A percentile compares a stretch with the other conserved stretches of the same genome.
Evolutionary conservation across 1,284 basidiomycete species (phyloP).

Genomic region (Sporisorium iseilematis-ciliati): DNA sequence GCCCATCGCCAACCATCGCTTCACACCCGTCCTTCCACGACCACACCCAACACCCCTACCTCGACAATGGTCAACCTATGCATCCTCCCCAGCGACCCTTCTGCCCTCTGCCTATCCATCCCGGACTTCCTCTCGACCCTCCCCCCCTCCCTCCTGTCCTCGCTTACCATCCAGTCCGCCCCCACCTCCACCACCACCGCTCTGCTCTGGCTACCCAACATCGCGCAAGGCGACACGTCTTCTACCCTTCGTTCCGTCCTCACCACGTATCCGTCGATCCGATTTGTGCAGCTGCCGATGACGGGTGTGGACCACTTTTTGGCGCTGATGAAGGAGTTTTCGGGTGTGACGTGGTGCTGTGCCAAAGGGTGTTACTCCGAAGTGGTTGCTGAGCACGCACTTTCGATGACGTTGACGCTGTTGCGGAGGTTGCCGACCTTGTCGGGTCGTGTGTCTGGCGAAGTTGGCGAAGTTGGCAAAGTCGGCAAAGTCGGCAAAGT

Average conservation of each 20-base stretch:
- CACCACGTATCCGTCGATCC: neutral
- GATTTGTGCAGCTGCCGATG: conserved; percentile 58
- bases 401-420: conserved; percentile 34
- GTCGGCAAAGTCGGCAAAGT: too few relatives aligned
- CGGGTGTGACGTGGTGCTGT: conserved; percentile 40
- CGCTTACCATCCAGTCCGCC: neutral
- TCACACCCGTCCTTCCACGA: neutral
- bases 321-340: conserved; percentile 16
- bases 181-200: neutral
- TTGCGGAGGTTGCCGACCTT: conserved; percentile 14
- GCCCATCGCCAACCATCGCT: neutral
- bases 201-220: conserved; percentile 29
- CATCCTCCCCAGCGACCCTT: conserved; percentile 6
- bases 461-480: too few relatives aligned
- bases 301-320: conserved; percentile 52
- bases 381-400: conserved; percentile 57
- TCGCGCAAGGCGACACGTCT: conserved; percentile 17
- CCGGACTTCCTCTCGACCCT: neutral
- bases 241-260: neutral
- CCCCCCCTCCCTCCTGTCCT: neutral
- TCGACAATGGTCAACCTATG: conserved; percentile 11
- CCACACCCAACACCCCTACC: neutral
- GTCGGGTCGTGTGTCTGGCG: too few relatives aligned
- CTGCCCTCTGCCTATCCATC: conserved; percentile 4
- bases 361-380: conserved; percentile 53